Conservation (phyloP, 495 filamentous ascomycete genomes). For the Annulohypoxylon nitens region DNA sequence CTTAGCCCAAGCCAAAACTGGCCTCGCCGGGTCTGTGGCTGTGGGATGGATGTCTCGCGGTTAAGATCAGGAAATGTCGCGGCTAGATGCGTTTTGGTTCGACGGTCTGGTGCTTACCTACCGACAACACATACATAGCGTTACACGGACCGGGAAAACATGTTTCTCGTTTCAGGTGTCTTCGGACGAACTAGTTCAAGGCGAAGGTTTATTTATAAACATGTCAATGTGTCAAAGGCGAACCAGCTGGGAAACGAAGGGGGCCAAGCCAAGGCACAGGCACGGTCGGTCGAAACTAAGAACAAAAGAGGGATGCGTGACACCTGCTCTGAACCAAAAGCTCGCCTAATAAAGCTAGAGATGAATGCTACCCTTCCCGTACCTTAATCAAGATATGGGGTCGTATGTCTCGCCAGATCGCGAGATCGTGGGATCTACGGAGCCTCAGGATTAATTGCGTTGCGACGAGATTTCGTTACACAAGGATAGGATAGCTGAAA, state of each 20-base stretch:
- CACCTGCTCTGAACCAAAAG: conserved; percentile 13
- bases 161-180: conserved; percentile 40
- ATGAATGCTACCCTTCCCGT: conserved; percentile 1
- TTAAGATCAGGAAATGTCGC: conserved; percentile 23
- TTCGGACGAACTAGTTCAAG: conserved; percentile 26
- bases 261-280: not conserved
- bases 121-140: not conserved
- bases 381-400: conserved; percentile 12
- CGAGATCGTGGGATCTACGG: conserved; percentile 5
- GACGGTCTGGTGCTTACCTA: not conserved
- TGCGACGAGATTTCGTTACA: not conserved
- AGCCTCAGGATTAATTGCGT: not conserved
- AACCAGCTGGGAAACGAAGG: not conserved
- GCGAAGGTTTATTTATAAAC: conserved; percentile 21
- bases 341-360: not conserved
- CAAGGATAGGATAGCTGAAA: not conserved
- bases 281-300: conserved; percentile 29
- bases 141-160: conserved; percentile 21
- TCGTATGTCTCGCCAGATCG: not conserved
- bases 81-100: conserved; percentile 29
- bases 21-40: conserved; percentile 1
- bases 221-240: conserved; percentile 10
- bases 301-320: conserved; percentile 28
- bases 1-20: not conserved
- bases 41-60: conserved; percentile 27